Evolutionary conservation across 2,329 filamentous ascomycete genomes (phyloP).

Genomic region (Magnaporthiopsis incrustans): DNA sequence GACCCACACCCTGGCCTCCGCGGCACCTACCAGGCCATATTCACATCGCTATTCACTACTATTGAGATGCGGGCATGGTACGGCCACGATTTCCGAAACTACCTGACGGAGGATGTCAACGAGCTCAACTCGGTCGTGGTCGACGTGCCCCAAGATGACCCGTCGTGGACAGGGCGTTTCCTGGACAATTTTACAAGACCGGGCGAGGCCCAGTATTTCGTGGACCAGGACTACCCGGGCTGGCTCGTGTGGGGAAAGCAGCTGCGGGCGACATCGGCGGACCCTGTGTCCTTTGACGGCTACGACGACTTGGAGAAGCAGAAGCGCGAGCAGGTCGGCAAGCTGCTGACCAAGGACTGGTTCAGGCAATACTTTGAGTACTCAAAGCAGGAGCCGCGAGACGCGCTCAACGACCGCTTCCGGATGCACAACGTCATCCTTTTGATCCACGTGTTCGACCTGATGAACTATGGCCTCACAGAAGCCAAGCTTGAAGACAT

Average conservation of each 20-base stretch:
- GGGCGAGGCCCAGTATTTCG: conserved; percentile 70
- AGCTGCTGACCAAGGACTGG: conserved; percentile 75
- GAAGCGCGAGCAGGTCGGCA: conserved; percentile 71
- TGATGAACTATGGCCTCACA: conserved; percentile 75
- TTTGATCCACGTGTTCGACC: conserved; percentile 80
- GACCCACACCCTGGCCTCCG: conserved; percentile 85
- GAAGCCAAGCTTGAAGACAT: conserved; percentile 78
- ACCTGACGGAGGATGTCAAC: conserved; percentile 70
- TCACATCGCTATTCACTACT: conserved; percentile 70
- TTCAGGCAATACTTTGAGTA: conserved; percentile 82
- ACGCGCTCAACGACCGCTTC: conserved; percentile 55
- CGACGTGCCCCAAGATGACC: conserved; percentile 63
- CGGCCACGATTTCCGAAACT: conserved; percentile 80
- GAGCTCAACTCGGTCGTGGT: conserved; percentile 71
- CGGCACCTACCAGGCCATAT: conserved; percentile 70
- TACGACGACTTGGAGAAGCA: conserved; percentile 77
- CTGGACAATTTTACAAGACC: conserved; percentile 52
- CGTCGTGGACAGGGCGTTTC: conserved; percentile 70
- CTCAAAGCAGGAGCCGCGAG: conserved; percentile 22
- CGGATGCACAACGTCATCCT: conserved; percentile 81
- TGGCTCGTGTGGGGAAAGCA: conserved; percentile 94
- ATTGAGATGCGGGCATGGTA: conserved; percentile 83
- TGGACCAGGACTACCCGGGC: conserved; percentile 86
- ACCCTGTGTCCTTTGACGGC: conserved; percentile 55
- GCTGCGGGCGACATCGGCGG: conserved; percentile 71